phyloP scores from a whole-genome alignment of 805 yeast genomes.

The Metschnikowia lochheadii region DNA sequence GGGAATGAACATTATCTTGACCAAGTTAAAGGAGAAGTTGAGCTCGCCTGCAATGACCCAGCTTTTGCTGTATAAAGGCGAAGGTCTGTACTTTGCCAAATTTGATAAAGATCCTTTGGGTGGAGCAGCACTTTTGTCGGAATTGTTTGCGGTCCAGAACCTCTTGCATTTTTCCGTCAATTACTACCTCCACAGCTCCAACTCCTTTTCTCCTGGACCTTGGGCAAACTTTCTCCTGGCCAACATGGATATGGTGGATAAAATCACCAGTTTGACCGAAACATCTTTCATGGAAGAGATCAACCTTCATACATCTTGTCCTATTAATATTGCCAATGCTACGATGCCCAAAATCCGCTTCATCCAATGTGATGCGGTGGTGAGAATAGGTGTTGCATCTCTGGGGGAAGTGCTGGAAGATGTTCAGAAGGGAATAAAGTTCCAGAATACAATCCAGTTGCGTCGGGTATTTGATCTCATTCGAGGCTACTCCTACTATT shows the following conservation, averaged over 20 bases:
- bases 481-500: not conserved
- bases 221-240: conserved; percentile 3
- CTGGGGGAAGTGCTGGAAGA: not conserved
- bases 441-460: conserved; percentile 57
- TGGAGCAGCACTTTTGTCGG: conserved; percentile 33
- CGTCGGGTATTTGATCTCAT: conserved; percentile 23
- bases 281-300: conserved; percentile 58
- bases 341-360: conserved; percentile 1
- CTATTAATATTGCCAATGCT: not conserved
- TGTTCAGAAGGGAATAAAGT: conserved; percentile 46
- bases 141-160: conserved; percentile 38
- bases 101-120: conserved; percentile 23
- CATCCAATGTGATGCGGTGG: not conserved
- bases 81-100: conserved; percentile 34
- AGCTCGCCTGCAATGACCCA: conserved; percentile 24
- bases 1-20: not conserved
- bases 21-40: conserved; percentile 15
- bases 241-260: conserved; percentile 26
- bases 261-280: conserved; percentile 45
- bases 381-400: not conserved
- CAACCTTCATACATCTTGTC: conserved; percentile 36
- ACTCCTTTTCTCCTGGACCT: not conserved
- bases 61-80: conserved; percentile 26
- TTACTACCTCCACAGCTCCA: conserved; percentile 30
- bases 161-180: conserved; percentile 32